These are phyloP conservation scores for Teratosphaeriaceae sp. DNA, from an alignment of 2,329 filamentous ascomycete genomes.

Conservation along the genomic window DNA sequence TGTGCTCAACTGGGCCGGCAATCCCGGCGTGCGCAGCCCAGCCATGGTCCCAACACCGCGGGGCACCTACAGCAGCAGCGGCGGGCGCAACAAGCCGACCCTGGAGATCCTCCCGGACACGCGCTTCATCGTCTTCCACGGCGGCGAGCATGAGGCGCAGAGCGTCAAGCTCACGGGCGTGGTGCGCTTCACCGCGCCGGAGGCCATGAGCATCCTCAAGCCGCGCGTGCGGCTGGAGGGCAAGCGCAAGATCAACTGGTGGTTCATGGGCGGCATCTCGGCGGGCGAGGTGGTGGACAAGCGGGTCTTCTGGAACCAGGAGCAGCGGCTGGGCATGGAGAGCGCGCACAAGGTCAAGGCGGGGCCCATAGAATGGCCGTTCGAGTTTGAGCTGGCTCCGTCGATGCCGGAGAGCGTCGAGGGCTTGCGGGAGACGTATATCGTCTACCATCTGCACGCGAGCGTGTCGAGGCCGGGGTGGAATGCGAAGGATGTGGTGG, in stretches of 20 bases:
- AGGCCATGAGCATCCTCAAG: constrained; percentile 41
- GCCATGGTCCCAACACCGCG: constrained; percentile 26
- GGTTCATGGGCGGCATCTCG: constrained; percentile 30
- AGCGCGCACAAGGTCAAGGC: constrained; percentile 45
- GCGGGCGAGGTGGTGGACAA: constrained; percentile 39
- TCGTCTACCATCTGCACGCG: constrained; percentile 87
- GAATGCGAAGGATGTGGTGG: constrained; percentile 77
- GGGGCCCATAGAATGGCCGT: constrained; percentile 44
- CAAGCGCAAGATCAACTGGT: constrained; percentile 41
- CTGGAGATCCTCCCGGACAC: constrained; percentile 42
- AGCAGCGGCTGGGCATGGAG: constrained; percentile 37
- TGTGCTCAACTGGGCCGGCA: constrained; percentile 10
- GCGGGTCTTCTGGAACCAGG: constrained; percentile 40
- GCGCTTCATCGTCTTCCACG: constrained; percentile 45
- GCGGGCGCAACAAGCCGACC: constrained; percentile 19
- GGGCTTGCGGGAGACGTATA: constrained; percentile 75
- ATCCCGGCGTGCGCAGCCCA: constrained; percentile 10
- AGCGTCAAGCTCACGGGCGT: constrained; percentile 40
- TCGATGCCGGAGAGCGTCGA: constrained; percentile 76
- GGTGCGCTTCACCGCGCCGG: constrained; percentile 40
- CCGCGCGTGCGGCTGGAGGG: constrained; percentile 42
- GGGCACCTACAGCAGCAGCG: constrained; percentile 10
- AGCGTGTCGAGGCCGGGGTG: constrained; percentile 74
- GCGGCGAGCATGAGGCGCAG: constrained; percentile 40
- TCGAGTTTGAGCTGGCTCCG: constrained; percentile 41